Base-by-base conservation (phyloP, 2,329 filamentous ascomycete genomes). In the Penicillium sp. region DNA sequence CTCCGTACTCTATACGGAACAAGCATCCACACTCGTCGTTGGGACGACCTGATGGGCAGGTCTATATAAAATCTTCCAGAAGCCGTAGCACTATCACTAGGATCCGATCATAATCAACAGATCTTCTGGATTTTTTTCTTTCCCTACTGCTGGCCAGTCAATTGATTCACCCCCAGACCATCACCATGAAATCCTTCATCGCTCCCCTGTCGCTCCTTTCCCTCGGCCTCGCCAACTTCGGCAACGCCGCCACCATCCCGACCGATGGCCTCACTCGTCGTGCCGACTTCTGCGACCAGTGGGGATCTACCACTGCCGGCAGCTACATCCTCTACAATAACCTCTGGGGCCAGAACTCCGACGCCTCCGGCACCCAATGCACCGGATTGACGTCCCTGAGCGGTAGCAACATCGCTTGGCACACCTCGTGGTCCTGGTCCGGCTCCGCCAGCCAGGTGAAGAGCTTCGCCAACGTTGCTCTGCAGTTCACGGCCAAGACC, bases 251-350 rank as follows among this genome's bases (percentile, higher is more conserved):
- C 28, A 33, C 52, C 20, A 22, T 61, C 39, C 56, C 63, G 1
- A 57, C 56, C 30, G 60, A 60, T 44, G 53, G 61, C 13, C 47
- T 68, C 38, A 48, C 50, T 40, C 63, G 65, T 31, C 62, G 65
- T n/a, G 52, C 61, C n/a, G 61, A 69, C 46, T 64, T 64, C 60
- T 79, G 76, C 51, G 75, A 68, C 14, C 66, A 74, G 54, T 79
- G 65, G 55, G 75, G 63, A 35, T 68, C 70, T 5, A 49, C 67
- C 13, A 58, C 63, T 1, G 71, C 69, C 0, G 74, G 72, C 30
- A 68, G 65, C 36, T 81, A 76, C 64, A 80, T 71, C 41, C 59
- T 81, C 48, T 81, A 80, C 68, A 78, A 81, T 63, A 76, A 81
- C 67, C 76, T 79, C 57, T 81, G 79, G 79, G 77, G 77, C 24